Conservation (phyloP, 176 grass and related monocot genomes). For the Aegilops tauschii region DNA sequence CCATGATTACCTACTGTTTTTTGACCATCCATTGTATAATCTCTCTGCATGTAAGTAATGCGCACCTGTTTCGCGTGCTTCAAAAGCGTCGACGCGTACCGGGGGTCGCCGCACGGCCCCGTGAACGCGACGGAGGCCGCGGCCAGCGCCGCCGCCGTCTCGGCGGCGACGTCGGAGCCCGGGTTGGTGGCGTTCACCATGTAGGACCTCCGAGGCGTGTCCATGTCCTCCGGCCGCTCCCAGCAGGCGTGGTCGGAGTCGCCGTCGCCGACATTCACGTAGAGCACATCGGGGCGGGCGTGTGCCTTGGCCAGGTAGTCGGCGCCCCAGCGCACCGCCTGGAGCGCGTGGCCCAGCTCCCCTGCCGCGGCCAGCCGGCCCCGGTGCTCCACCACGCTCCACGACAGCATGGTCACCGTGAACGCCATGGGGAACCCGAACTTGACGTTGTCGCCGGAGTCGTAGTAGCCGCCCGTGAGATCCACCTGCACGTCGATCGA, state of each 20-base stretch:
- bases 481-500: constrained; percentile 37
- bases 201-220: constrained; percentile 47
- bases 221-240: constrained; percentile 92
- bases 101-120: neutral
- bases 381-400: constrained; percentile 46
- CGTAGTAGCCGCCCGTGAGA: constrained; percentile 71
- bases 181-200: constrained; percentile 37
- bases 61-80: constrained; percentile 59
- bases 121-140: constrained; percentile 50
- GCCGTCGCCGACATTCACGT: constrained; percentile 80
- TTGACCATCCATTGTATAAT: too few species aligned
- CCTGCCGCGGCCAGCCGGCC: constrained; percentile 17
- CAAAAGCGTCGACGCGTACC: constrained; percentile 39
- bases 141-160: constrained; percentile 68
- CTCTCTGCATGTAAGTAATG: neutral
- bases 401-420: constrained; percentile 57
- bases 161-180: constrained; percentile 68
- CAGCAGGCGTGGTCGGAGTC: constrained; percentile 79
- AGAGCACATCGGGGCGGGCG: constrained; percentile 38
- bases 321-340: constrained; percentile 68
- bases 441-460: constrained; percentile 78
- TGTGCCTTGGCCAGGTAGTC: constrained; percentile 74
- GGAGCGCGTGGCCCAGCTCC: constrained; percentile 49
- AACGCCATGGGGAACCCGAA: constrained; percentile 72
- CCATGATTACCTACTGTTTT: too few species aligned